phyloP scores from a whole-genome alignment of 495 filamentous ascomycete genomes.

The Tuber aestivum region DNA sequence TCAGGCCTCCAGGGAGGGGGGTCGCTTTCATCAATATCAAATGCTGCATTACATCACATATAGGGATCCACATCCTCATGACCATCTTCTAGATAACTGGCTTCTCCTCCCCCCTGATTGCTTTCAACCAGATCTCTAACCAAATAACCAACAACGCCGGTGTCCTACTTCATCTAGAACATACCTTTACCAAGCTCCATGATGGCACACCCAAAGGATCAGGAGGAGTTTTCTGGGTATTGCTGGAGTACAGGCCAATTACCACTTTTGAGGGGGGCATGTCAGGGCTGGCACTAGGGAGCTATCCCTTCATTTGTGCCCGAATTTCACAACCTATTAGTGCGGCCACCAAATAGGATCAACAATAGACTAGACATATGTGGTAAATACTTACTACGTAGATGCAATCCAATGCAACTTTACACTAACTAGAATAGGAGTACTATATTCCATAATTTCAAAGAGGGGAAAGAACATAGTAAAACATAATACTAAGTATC shows the following conservation, averaged over 20 bases:
- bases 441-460: no score
- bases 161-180: conserved; percentile 30
- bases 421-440: no score
- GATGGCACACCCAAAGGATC: conserved; percentile 34
- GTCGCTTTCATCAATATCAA: conserved; percentile 24
- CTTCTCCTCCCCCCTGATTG: conserved; percentile 24
- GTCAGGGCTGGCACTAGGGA: conserved; percentile 34
- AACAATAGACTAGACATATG: no score
- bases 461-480: no score
- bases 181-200: conserved; percentile 35
- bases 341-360: no score
- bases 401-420: no score
- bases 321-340: no score
- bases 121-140: conserved; percentile 9
- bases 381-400: no score
- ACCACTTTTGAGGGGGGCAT: no score
- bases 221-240: conserved; percentile 31
- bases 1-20: conserved; percentile 6
- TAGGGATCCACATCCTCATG: conserved; percentile 29
- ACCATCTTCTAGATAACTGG: conserved; percentile 26
- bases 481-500: no score
- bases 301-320: no score
- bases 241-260: conserved; percentile 43
- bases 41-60: conserved; percentile 22
- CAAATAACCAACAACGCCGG: conserved; percentile 19